A percentile compares a stretch with the other conserved stretches of the same genome.
Conservation (phyloP, 2,329 filamentous ascomycete genomes). For the Neofusicoccum parvum region DNA sequence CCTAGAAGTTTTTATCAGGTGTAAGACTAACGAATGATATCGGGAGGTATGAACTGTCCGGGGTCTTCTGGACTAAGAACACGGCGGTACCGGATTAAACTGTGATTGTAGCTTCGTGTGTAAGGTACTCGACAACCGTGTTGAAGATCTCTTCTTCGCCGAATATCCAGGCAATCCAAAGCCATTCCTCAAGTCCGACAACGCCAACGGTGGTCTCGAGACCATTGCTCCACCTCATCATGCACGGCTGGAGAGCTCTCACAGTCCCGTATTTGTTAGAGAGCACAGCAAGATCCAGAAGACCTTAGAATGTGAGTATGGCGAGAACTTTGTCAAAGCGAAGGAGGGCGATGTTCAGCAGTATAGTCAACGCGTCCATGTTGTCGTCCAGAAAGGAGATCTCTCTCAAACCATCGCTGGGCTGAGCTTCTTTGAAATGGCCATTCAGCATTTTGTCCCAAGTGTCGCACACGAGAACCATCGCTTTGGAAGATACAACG, state of each 20-base stretch:
- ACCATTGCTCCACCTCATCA: constrained; percentile 25
- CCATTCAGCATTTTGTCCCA: constrained; percentile 28
- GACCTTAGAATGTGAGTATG: constrained; percentile 27
- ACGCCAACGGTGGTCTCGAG: constrained; percentile 19
- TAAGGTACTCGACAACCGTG: not conserved
- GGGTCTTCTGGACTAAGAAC: not conserved
- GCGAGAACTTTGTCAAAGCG: constrained; percentile 30
- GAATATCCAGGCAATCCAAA: constrained; percentile 22
- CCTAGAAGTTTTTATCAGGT: too few relatives aligned
- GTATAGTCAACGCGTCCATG: constrained; percentile 31
- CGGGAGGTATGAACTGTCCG: not conserved
- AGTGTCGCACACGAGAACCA: constrained; percentile 27
- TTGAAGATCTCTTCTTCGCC: not conserved
- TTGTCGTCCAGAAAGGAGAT: constrained; percentile 36
- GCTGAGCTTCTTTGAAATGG: constrained; percentile 16
- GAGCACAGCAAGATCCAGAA: constrained; percentile 32
- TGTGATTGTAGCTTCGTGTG: not conserved
- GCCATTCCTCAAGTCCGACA: constrained; percentile 29
- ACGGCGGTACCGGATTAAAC: too few relatives aligned
- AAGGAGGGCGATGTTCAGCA: constrained; percentile 38
- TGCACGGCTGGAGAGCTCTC: constrained; percentile 34
- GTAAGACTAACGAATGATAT: not conserved
- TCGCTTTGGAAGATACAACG: constrained; percentile 22
- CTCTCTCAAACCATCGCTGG: constrained; percentile 25
- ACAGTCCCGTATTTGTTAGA: constrained; percentile 32